Base-by-base conservation (phyloP, 805 yeast species). In the Myxozyma kluyveri region DNA sequence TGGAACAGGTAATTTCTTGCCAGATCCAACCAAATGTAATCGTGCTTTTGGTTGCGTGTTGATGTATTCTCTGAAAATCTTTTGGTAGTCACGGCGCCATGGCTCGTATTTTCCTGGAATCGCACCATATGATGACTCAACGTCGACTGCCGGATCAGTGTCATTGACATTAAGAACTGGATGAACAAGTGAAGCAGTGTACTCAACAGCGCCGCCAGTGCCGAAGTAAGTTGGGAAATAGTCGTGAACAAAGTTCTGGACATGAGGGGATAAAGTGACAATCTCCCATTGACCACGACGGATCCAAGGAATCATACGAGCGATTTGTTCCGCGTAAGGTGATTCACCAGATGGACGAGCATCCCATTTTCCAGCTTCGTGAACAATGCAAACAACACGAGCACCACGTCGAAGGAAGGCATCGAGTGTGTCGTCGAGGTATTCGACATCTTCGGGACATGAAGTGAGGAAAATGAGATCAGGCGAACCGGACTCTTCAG, bases 61-160 rank as follows among this genome's bases (percentile, higher is more conserved):
- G 14, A 19, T 46, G 29, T 38, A 56, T 45, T 54, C 54, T n/a
- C 46, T 19, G 41, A 56, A 52, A 29, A 56, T 50, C 50, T 37
- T 50, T 39, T 45, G 43, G 50, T 56, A 56, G 45, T 56, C 46
- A 32, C 60, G 47, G 32, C 60, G 49, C 56, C 48, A 44, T 10
- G 56, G 49, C 52, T 56, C 60, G 44, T 35, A 48, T 45, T 54
- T 56, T 21, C 60, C 60, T 4, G 60, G 60, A 19, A 56, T 56
- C n/a, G 48, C 46, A 2, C 48, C 60, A 22, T 49, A 56, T 9
- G 60, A 55, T 1, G 27, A 23, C 33, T 29, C 14, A 9, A 29
- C 33, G 29, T 47, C 49, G 52, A 45, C 42, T 21, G 45, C 44
- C 14, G 12, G 19, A 40, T 40, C 42, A 14, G 37, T 47, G 17